Conservation (phyloP, 768 basidiomycete genomes). For the Hygrophorus russula region DNA sequence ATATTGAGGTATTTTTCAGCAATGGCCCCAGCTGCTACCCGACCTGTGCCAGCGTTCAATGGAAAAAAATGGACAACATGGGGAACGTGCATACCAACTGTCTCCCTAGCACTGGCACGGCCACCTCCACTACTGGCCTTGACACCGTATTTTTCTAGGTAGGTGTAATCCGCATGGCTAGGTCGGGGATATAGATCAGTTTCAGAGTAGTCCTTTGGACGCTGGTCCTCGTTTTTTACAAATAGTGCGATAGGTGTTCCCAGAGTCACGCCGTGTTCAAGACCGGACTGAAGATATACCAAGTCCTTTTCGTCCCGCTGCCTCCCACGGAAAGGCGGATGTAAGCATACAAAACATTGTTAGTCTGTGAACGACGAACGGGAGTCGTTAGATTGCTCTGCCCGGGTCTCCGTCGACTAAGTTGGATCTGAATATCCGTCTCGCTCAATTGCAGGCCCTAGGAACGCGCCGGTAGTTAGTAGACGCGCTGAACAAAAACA, state of each 20-base stretch:
- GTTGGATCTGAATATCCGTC: constrained; percentile 82
- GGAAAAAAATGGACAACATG: neutral
- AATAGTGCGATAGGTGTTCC: constrained; percentile 97
- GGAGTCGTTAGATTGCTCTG: constrained; percentile 97
- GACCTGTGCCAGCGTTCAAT: constrained; percentile 34
- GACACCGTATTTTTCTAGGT: constrained; percentile 93
- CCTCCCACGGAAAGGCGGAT: neutral
- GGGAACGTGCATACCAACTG: constrained; percentile 54
- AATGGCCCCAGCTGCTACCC: constrained; percentile 96
- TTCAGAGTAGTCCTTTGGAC: constrained; percentile 97
- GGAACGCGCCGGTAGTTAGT: neutral
- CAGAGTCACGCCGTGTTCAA: constrained; percentile 88
- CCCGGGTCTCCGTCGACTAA: constrained; percentile 86
- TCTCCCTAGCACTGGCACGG: constrained; percentile 90
- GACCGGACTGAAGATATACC: constrained; percentile 87
- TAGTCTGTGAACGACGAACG: constrained; percentile 32
- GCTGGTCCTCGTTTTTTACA: constrained; percentile 95
- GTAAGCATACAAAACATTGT: constrained; percentile 2
- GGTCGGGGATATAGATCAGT: constrained; percentile 96
- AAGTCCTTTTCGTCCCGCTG: constrained; percentile 94
- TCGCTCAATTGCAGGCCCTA: constrained; percentile 77
- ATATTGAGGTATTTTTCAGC: constrained; percentile 90
- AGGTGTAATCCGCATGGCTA: constrained; percentile 96
- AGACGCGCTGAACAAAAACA: neutral
- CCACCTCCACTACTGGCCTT: constrained; percentile 98